phyloP scores from a whole-genome alignment of 106 monocot species.

The Phalaenopsis aphrodite region DNA sequence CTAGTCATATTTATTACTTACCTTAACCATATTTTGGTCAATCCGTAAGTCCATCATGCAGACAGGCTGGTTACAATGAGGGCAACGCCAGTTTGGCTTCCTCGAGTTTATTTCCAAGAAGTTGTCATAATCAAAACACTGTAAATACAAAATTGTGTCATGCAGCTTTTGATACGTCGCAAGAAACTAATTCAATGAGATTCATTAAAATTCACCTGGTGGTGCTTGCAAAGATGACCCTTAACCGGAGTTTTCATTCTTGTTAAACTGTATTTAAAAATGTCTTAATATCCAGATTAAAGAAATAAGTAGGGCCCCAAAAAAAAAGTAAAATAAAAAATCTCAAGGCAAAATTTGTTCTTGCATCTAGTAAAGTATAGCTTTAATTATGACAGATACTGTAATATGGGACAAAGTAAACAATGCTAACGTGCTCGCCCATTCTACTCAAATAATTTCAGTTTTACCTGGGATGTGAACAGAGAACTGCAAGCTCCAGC shows the following conservation, averaged over 20 bases:
- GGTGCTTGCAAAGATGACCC: conserved; percentile 88
- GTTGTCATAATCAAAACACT: conserved; percentile 99
- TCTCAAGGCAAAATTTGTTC: too few relatives aligned
- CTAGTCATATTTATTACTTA: conserved; percentile 14
- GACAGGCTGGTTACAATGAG: conserved; percentile 74
- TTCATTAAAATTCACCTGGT: conserved; percentile 47
- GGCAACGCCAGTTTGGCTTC: conserved; percentile 91
- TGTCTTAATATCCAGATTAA: not conserved
- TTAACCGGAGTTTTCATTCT: conserved; percentile 85
- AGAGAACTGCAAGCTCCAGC: not conserved
- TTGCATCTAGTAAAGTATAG: not conserved
- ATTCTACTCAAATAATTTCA: not conserved
- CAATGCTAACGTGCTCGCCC: not conserved
- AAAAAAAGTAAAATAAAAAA: too few relatives aligned
- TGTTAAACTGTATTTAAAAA: conserved; percentile 46
- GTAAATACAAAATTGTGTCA: conserved; percentile 2
- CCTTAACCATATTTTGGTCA: conserved; percentile 83
- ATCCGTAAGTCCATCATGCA: conserved; percentile 63
- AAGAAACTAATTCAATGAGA: not conserved
- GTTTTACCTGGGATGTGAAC: not conserved
- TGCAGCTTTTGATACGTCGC: not conserved
- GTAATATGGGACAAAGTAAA: not conserved
- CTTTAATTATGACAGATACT: not conserved
- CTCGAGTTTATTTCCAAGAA: conserved; percentile 82
- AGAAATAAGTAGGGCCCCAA: not conserved